Conservation (phyloP, 805 yeast species). For the Torulaspora indica region DNA sequence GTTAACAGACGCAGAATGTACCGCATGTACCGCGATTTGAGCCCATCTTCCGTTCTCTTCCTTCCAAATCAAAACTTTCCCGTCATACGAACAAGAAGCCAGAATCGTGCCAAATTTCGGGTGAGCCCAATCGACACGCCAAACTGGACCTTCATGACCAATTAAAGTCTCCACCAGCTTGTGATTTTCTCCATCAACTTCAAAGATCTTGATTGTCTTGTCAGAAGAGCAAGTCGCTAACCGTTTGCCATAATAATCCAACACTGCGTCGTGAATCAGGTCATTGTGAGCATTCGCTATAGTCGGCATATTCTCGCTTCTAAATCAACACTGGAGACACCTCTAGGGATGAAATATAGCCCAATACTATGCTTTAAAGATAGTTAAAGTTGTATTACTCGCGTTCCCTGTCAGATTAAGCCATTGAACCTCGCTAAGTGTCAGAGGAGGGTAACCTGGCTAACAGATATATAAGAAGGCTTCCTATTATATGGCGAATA, state of each 20-base stretch:
- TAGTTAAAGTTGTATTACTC: neutral
- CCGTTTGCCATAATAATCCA: conserved; percentile 94
- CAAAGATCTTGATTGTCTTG: conserved; percentile 90
- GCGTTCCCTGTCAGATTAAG: neutral
- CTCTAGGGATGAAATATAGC: neutral
- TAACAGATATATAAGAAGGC: conserved; percentile 3
- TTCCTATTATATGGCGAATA: conserved; percentile 26
- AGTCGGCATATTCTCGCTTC: conserved; percentile 50
- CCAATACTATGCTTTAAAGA: neutral
- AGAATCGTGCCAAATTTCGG: conserved; percentile 94
- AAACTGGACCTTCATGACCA: conserved; percentile 97
- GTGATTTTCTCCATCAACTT: conserved; percentile 80
- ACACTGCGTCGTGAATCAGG: conserved; percentile 91
- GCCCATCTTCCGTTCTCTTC: conserved; percentile 89
- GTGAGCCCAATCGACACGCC: conserved; percentile 99
- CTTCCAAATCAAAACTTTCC: conserved; percentile 90
- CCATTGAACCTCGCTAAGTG: neutral
- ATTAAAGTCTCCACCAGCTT: conserved; percentile 75
- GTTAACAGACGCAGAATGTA: conserved; percentile 91
- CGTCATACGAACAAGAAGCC: conserved; percentile 94
- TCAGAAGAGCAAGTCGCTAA: conserved; percentile 96
- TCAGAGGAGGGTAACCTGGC: conserved; percentile 1
- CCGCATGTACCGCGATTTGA: conserved; percentile 77
- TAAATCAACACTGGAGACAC: neutral
- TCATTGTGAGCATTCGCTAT: conserved; percentile 90